Percentiles rank a stretch among this genome's conserved stretches.
Evolutionary conservation across 192 early-diverging fungal genomes (phyloP).

Genomic region (Podila epicladia): DNA sequence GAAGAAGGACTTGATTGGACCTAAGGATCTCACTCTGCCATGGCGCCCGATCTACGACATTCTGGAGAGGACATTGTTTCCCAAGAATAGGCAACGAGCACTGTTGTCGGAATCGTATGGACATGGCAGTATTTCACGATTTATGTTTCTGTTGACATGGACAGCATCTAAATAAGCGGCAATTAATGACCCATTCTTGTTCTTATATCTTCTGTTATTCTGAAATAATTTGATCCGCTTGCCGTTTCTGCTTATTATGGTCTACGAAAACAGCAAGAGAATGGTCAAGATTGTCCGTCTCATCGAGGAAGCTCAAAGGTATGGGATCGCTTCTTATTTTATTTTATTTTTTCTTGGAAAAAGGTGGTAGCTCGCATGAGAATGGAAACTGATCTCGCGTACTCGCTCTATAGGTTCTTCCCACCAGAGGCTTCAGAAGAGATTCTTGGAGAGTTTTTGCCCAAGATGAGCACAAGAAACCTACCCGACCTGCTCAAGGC

Average conservation of each 20-base stretch:
- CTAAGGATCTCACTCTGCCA: slow-evolving; percentile 70
- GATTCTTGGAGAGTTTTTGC: slow-evolving; percentile 83
- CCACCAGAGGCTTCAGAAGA: slow-evolving; percentile 68
- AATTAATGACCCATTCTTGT: not conserved
- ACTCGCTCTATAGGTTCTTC: slow-evolving; percentile 65
- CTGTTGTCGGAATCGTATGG: slow-evolving; percentile 65
- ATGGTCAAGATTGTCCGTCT: slow-evolving; percentile 58
- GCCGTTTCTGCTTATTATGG: slow-evolving; percentile 3
- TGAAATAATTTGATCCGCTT: slow-evolving; percentile 20
- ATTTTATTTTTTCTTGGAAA: too few species aligned
- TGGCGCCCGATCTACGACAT: slow-evolving; percentile 82
- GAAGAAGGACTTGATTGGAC: slow-evolving; percentile 71
- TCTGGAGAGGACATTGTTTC: slow-evolving; percentile 64
- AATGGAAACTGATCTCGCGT: too few species aligned
- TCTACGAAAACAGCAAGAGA: slow-evolving; percentile 54
- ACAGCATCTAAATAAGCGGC: slow-evolving; percentile 13
- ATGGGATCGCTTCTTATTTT: too few species aligned
- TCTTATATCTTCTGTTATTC: not conserved
- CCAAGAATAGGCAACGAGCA: slow-evolving; percentile 73
- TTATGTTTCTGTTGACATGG: not conserved
- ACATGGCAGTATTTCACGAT: not conserved
- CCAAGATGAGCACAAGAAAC: slow-evolving; percentile 76
- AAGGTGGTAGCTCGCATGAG: too few species aligned
- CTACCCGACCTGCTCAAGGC: slow-evolving; percentile 63
- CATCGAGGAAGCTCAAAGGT: slow-evolving; percentile 61